phyloP scores from a whole-genome alignment of 805 yeast species.

The Blastobotrys americana region DNA sequence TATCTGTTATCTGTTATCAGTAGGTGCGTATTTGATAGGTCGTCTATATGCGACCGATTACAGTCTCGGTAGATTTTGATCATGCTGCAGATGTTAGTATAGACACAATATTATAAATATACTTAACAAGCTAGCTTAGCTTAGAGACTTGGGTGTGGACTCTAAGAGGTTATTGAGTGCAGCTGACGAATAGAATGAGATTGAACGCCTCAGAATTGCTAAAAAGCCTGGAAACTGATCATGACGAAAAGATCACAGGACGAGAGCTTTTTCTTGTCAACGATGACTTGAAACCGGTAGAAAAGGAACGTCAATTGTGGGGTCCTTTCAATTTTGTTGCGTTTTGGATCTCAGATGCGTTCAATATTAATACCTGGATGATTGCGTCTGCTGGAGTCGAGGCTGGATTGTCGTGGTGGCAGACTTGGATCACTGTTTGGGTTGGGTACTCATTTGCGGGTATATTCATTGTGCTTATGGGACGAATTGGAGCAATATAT shows the following conservation, averaged over 20 bases:
- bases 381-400: slow-evolving; percentile 80
- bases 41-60: no score
- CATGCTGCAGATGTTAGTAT: no score
- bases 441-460: slow-evolving; percentile 70
- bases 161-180: no score
- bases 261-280: slow-evolving; percentile 64
- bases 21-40: no score
- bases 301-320: slow-evolving; percentile 71
- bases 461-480: slow-evolving; percentile 58
- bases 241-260: slow-evolving; percentile 39
- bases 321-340: slow-evolving; percentile 70
- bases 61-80: no score
- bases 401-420: slow-evolving; percentile 84
- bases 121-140: no score
- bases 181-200: no score
- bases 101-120: no score
- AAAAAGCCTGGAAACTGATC: slow-evolving; percentile 24
- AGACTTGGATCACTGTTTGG: slow-evolving; percentile 85
- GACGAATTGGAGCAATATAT: slow-evolving; percentile 72
- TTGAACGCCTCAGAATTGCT: slow-evolving; percentile 1
- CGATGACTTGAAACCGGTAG: slow-evolving; percentile 74
- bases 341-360: slow-evolving; percentile 86
- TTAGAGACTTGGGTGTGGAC: no score
- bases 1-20: no score
- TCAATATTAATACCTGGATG: slow-evolving; percentile 86